Conservation (phyloP, 2,329 filamentous ascomycete species). For the Chaetomium globosum region DNA sequence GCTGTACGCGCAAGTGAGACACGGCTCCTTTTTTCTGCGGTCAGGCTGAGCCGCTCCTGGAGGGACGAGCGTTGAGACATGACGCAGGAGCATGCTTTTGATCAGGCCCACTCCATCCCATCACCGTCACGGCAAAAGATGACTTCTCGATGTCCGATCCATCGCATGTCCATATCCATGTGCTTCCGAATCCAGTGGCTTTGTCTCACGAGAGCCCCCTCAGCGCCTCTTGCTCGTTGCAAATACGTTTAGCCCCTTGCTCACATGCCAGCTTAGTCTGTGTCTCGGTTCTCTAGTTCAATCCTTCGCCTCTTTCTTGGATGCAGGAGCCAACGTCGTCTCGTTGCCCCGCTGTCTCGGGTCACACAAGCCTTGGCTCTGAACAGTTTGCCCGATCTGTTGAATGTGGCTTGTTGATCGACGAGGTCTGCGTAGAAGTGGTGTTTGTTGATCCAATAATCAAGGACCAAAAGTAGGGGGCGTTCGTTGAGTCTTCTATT, state of each 20-base stretch:
- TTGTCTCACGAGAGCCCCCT: background rate
- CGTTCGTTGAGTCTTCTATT: background rate
- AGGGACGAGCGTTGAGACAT: background rate
- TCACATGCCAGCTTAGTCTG: background rate
- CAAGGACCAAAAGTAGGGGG: background rate
- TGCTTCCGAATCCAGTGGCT: background rate
- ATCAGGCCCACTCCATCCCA: background rate
- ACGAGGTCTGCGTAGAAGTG: background rate
- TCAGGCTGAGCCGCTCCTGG: background rate
- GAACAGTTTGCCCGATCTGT: background rate
- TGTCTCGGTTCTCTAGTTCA: background rate
- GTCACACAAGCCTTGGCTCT: slow-evolving; percentile 12
- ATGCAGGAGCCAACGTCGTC: background rate
- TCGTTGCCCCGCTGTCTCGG: background rate
- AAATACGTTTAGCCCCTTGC: background rate
- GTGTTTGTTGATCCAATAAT: background rate
- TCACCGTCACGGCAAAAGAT: background rate
- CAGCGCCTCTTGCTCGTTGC: background rate
- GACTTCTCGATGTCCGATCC: background rate
- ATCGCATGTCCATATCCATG: background rate
- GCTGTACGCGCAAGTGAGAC: background rate
- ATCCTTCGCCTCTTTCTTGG: background rate
- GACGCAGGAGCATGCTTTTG: background rate
- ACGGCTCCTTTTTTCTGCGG: background rate
- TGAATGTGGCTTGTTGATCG: slow-evolving; percentile 12